phyloP scores from a whole-genome alignment of 257 asterid species.

The Solanum etuberosum region DNA sequence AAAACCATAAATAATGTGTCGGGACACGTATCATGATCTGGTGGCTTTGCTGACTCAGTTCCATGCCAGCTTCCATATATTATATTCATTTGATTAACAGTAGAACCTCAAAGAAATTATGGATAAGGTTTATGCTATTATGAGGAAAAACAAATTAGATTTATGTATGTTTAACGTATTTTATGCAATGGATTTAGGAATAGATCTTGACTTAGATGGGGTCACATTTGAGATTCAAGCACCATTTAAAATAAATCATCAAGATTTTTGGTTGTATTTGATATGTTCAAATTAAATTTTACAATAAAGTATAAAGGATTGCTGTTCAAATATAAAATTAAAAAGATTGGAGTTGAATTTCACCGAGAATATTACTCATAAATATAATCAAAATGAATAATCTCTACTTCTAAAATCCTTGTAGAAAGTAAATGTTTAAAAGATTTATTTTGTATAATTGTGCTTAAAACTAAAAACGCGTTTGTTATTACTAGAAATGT shows the following conservation, averaged over 20 bases:
- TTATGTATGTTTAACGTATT: background rate
- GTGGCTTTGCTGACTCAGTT: conserved; percentile 30
- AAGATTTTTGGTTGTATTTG: too few species aligned
- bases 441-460: too few species aligned
- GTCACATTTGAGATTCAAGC: background rate
- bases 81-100: background rate
- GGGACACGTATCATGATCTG: conserved; percentile 14
- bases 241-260: background rate
- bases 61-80: conserved; percentile 3
- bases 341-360: accelerated
- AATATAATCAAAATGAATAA: too few species aligned
- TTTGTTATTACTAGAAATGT: background rate
- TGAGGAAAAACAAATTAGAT: background rate
- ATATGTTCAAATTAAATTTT: too few species aligned
- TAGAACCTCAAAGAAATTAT: conserved; percentile 1
- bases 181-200: background rate
- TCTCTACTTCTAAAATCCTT: too few species aligned
- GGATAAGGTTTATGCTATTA: conserved; percentile 16
- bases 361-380: too few species aligned
- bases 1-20: too few species aligned
- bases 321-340: too few species aligned
- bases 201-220: background rate
- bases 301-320: too few species aligned
- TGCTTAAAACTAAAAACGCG: background rate
- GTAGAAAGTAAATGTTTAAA: background rate